Percentiles rank a stretch among this genome's conserved stretches.
Evolutionary conservation across 495 filamentous ascomycete genomes (phyloP).

Genomic region (Alectoria sarmentosa): DNA sequence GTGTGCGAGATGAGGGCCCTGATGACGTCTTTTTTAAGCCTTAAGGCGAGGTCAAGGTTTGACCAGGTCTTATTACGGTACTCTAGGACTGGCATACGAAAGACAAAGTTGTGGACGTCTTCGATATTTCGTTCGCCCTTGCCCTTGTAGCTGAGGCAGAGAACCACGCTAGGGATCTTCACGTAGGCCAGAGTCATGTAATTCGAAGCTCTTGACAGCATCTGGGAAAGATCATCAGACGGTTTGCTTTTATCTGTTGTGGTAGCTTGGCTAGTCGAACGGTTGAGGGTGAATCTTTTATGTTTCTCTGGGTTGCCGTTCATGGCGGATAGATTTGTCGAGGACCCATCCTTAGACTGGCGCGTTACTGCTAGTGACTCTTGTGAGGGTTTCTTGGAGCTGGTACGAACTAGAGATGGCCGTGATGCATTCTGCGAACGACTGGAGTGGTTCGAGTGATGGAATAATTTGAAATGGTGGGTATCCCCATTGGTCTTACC

Average conservation of each 20-base stretch:
- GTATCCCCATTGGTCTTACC: conserved; percentile 33
- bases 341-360: conserved; percentile 42
- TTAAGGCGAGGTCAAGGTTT: conserved; percentile 86
- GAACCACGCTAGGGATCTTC: conserved; percentile 86
- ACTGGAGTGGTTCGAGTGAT: conserved; percentile 25
- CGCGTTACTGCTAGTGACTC: conserved; percentile 54
- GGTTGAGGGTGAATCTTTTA: conserved; percentile 50
- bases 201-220: conserved; percentile 91
- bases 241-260: conserved; percentile 49
- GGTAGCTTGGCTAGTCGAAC: conserved; percentile 38
- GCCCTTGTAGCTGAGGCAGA: conserved; percentile 96
- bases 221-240: conserved; percentile 92
- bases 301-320: conserved; percentile 40
- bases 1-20: conserved; percentile 91
- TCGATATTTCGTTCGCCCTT: conserved; percentile 90
- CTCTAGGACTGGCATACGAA: conserved; percentile 88
- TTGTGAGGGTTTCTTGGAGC: conserved; percentile 55
- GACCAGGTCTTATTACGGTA: conserved; percentile 99
- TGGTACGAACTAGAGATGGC: conserved; percentile 24
- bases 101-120: conserved; percentile 95
- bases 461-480: conserved; percentile 49
- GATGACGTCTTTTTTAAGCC: conserved; percentile 89
- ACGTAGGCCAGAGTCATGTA: conserved; percentile 97
- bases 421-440: conserved; percentile 17
- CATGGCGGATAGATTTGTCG: conserved; percentile 43